Evolutionary conservation across 2,329 filamentous ascomycete genomes (phyloP).

Genomic region (Botrytis sinoallii): DNA sequence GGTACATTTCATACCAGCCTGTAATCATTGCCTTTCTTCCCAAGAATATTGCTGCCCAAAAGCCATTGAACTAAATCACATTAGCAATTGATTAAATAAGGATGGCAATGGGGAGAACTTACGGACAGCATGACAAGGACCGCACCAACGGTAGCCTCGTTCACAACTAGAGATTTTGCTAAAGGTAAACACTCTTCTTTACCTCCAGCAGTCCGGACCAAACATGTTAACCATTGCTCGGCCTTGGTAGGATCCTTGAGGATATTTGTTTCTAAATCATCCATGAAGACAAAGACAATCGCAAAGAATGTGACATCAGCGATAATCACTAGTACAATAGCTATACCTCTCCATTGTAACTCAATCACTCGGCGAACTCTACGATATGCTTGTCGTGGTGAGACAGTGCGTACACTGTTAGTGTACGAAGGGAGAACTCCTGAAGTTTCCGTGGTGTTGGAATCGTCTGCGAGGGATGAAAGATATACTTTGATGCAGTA

Average conservation of each 20-base stretch:
- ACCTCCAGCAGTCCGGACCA: conserved; percentile 56
- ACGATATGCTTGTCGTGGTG: conserved; percentile 82
- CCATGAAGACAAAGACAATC: conserved; percentile 83
- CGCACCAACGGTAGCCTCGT: conserved; percentile 72
- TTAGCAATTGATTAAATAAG: neutral
- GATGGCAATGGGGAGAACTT: conserved; percentile 40
- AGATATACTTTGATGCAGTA: conserved; percentile 97
- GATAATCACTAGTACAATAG: conserved; percentile 85
- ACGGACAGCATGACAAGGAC: conserved; percentile 80
- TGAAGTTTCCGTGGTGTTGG: conserved; percentile 67
- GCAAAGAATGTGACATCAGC: conserved; percentile 93
- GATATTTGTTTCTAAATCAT: conserved; percentile 52
- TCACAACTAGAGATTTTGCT: conserved; percentile 63
- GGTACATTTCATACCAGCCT: conserved; percentile 73
- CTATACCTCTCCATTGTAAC: conserved; percentile 91
- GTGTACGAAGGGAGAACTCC: conserved; percentile 67
- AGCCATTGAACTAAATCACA: conserved; percentile 64
- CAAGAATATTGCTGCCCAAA: conserved; percentile 81
- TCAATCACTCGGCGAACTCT: conserved; percentile 82
- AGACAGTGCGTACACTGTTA: conserved; percentile 68
- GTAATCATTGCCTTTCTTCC: conserved; percentile 80
- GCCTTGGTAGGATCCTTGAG: conserved; percentile 46
- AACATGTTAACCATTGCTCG: conserved; percentile 67
- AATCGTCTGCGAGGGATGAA: conserved; percentile 72
- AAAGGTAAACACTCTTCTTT: conserved; percentile 64